Percentiles rank a stretch among this genome's conserved stretches.
Conservation (phyloP, 2,329 filamentous ascomycete species). For the Sporothrix sp. region DNA sequence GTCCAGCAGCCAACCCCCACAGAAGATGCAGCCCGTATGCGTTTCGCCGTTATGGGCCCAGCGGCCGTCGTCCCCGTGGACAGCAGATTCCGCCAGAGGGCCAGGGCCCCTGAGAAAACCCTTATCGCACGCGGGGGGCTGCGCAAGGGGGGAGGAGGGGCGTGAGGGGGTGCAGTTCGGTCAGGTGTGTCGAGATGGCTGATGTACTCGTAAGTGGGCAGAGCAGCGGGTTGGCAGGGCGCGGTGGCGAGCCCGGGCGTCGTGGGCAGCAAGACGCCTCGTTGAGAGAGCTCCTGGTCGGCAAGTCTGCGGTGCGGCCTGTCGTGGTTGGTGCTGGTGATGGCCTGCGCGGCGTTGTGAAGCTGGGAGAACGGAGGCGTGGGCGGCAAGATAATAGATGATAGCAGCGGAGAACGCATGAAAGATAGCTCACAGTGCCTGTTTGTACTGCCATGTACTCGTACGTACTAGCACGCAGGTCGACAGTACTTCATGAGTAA, state of each 20-base stretch:
- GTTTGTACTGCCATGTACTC: too few relatives aligned
- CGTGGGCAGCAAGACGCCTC: neutral
- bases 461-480: too few relatives aligned
- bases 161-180: neutral
- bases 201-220: neutral
- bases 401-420: neutral
- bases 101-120: neutral
- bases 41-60: slow-evolving; percentile 3
- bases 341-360: slow-evolving; percentile 1
- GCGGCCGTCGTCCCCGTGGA: slow-evolving; percentile 2
- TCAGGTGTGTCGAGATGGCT: neutral
- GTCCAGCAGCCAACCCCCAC: slow-evolving; percentile 1
- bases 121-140: slow-evolving; percentile 7
- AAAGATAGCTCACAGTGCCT: too few relatives aligned
- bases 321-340: neutral
- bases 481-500: too few relatives aligned
- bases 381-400: slow-evolving; percentile 4
- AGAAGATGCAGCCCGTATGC: slow-evolving; percentile 4
- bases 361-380: slow-evolving; percentile 2
- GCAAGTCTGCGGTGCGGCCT: too few relatives aligned
- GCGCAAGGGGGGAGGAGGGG: neutral
- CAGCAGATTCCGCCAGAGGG: neutral
- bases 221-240: neutral
- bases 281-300: too few relatives aligned
- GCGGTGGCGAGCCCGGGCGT: neutral